Conservation (phyloP, 352 stramenopile genomes). For the Globisporangium echinulatum region DNA sequence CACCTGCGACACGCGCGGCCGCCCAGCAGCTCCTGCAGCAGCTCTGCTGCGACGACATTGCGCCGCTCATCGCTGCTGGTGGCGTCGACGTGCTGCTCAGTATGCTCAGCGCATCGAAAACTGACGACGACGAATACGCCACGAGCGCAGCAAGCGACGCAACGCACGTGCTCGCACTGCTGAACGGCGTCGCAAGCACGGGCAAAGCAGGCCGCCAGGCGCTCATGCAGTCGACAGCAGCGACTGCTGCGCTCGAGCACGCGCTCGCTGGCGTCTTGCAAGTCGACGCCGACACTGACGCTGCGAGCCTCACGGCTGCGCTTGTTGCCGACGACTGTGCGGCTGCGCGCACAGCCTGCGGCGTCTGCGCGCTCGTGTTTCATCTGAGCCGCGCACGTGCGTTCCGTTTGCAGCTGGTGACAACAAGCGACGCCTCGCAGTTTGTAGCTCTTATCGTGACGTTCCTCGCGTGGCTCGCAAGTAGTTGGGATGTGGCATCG, state of each 20-base stretch:
- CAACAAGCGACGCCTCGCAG: constrained; percentile 11
- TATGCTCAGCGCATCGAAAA: constrained; percentile 4
- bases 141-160: constrained; percentile 17
- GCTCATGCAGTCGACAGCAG: constrained; percentile 40
- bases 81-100: constrained; percentile 58
- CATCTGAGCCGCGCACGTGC: constrained; percentile 24
- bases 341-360: constrained; percentile 42
- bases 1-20: constrained; percentile 5
- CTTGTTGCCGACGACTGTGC: constrained; percentile 19
- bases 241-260: constrained; percentile 35
- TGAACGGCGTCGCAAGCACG: constrained; percentile 51
- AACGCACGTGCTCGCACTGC: constrained; percentile 49
- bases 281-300: constrained; percentile 5
- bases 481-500: constrained; percentile 24
- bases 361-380: constrained; percentile 50
- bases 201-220: constrained; percentile 33
- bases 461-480: constrained; percentile 33
- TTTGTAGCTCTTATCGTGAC: constrained; percentile 4
- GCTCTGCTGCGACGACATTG: constrained; percentile 57
- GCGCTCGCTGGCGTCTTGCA: constrained; percentile 22
- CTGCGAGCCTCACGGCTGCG: constrained; percentile 10
- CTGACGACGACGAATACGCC: too few relatives aligned
- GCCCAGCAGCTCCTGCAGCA: constrained; percentile 44
- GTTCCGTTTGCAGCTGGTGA: constrained; percentile 44
- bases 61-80: constrained; percentile 52